These are phyloP conservation scores for Coniochaeta sp. DNA, from an alignment of 2,329 filamentous ascomycete species.

Conservation along the genomic window DNA sequence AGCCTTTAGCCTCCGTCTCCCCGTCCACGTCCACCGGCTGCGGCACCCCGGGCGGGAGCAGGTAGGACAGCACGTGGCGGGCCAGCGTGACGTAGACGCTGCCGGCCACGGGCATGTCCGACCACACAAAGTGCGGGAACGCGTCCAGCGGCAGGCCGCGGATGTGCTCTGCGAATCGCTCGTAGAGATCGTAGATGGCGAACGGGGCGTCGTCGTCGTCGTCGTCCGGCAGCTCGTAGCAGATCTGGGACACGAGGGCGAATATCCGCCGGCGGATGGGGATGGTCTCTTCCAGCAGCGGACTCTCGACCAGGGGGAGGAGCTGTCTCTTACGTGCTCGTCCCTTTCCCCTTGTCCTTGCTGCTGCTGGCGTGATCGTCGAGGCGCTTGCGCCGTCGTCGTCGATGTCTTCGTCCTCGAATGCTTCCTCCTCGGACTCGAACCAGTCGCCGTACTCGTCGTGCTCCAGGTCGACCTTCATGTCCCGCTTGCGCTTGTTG, in stretches of 20 bases:
- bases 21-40: constrained; percentile 31
- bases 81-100: constrained; percentile 35
- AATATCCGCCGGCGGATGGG: constrained; percentile 56
- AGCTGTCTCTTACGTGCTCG: constrained; percentile 22
- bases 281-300: constrained; percentile 45
- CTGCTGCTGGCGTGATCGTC: constrained; percentile 25
- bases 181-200: constrained; percentile 47
- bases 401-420: constrained; percentile 32
- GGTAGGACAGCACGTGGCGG: constrained; percentile 33
- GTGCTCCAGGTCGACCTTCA: constrained; percentile 48
- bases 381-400: constrained; percentile 39
- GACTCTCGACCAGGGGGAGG: background rate
- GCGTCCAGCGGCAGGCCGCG: constrained; percentile 49
- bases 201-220: constrained; percentile 24
- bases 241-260: constrained; percentile 40
- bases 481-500: constrained; percentile 40
- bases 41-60: constrained; percentile 34
- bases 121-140: constrained; percentile 48
- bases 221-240: constrained; percentile 34
- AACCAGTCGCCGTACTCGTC: constrained; percentile 53
- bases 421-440: constrained; percentile 42
- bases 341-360: constrained; percentile 13
- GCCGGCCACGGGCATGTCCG: constrained; percentile 25
- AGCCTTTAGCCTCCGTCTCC: constrained; percentile 25
- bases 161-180: constrained; percentile 47